Percentiles rank a stretch among this genome's conserved stretches.
Conservation (phyloP, 257 asterid species). For the Verbena officinalis region DNA sequence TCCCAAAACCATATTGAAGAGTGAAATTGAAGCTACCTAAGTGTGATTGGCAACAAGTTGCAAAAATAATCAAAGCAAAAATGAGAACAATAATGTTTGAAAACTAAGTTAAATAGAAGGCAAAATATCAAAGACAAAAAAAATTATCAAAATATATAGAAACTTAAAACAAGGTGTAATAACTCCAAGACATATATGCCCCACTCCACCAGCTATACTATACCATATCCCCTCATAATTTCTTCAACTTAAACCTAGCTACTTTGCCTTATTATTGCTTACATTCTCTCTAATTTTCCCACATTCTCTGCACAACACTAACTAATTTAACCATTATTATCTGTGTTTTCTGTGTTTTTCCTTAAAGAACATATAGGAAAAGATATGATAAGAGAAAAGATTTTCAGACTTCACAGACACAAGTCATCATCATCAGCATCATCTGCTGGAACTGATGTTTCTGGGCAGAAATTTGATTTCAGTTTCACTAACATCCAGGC, state of each 20-base stretch:
- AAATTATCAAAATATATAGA: conserved; percentile 18
- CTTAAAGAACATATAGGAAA: not conserved
- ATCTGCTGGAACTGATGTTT: conserved; percentile 24
- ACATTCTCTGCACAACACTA: conserved; percentile 27
- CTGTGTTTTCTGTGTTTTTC: not conserved
- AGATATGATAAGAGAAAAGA: conserved; percentile 48
- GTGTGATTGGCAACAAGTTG: not conserved
- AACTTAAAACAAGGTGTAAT: conserved; percentile 28
- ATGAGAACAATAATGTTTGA: not conserved
- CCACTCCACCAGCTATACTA: conserved; percentile 29
- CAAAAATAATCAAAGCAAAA: too few species aligned
- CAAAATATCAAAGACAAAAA: too few species aligned
- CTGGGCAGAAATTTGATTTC: conserved; percentile 44
- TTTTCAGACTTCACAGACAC: conserved; percentile 48
- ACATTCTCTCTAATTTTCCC: not conserved
- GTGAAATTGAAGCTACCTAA: not conserved
- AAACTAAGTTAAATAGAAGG: too few species aligned
- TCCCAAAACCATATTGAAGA: too few species aligned
- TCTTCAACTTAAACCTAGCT: conserved; percentile 33
- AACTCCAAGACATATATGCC: conserved; percentile 28
- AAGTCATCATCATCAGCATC: conserved; percentile 35
- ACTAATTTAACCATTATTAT: not conserved
- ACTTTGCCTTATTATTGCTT: conserved; percentile 23
- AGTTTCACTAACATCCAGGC: conserved; percentile 45
- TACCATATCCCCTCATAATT: not conserved